Conservation (phyloP, 306 rosid genomes). For the Cicer cuneatum region DNA sequence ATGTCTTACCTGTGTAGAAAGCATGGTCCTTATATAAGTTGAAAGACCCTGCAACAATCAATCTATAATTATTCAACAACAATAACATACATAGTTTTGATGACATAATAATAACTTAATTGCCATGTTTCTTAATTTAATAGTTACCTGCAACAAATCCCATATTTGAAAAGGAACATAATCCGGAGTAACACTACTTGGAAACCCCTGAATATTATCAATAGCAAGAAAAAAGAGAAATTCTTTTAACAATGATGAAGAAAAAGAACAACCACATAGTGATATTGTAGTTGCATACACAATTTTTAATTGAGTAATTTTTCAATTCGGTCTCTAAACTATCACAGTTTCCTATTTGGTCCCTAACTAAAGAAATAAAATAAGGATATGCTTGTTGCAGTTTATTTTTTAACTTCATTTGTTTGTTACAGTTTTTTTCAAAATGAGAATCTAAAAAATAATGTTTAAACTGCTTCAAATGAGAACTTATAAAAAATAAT, state of each 20-base stretch:
- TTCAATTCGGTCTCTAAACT: too few species aligned
- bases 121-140: conserved; percentile 10
- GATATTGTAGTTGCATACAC: not conserved
- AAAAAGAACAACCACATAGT: conserved; percentile 27
- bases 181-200: conserved; percentile 93
- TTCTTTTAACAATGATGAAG: conserved; percentile 11
- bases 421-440: too few species aligned
- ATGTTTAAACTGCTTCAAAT: too few species aligned
- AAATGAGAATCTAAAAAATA: too few species aligned
- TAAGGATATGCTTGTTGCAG: too few species aligned
- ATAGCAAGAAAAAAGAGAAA: not conserved
- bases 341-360: too few species aligned
- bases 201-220: conserved; percentile 73
- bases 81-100: conserved; percentile 25
- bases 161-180: conserved; percentile 92
- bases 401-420: too few species aligned
- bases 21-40: conserved; percentile 94
- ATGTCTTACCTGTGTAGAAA: conserved; percentile 87
- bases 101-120: conserved; percentile 22
- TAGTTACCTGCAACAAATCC: conserved; percentile 87
- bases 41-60: conserved; percentile 74
- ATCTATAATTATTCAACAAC: conserved; percentile 14
- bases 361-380: too few species aligned
- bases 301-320: not conserved
- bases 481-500: too few species aligned